Percentiles rank a stretch among this genome's conserved stretches.
phyloP scores from a whole-genome alignment of 1,139 yeast species.

The Schizosaccharomyces versatilis region DNA sequence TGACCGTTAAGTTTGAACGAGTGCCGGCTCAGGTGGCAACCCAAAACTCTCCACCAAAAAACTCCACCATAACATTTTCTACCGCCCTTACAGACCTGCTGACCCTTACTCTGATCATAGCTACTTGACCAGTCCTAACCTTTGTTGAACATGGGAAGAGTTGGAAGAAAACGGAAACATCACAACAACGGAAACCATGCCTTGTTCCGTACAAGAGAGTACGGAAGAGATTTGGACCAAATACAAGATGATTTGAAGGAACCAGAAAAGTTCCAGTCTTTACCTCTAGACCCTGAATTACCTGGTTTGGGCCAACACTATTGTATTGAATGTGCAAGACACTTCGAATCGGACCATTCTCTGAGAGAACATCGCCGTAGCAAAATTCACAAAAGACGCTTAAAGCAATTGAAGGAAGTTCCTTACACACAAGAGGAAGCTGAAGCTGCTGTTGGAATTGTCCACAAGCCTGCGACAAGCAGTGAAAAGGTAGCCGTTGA shows the following conservation, averaged over 20 bases:
- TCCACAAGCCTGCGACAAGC: background rate
- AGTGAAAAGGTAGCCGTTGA: background rate
- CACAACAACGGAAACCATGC: constrained; percentile 2
- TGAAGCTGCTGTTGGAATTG: constrained; percentile 66
- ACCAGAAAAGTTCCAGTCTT: constrained; percentile 34
- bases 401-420: constrained; percentile 45
- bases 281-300: constrained; percentile 66
- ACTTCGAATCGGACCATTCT: constrained; percentile 58
- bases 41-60: no score
- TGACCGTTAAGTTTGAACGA: no score
- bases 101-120: no score
- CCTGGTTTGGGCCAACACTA: constrained; percentile 90
- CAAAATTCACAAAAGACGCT: constrained; percentile 56
- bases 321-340: constrained; percentile 83
- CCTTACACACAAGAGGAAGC: constrained; percentile 79
- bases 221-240: constrained; percentile 50
- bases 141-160: background rate
- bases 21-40: no score
- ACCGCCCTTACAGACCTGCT: no score
- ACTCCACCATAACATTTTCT: no score
- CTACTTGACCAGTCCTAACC: no score
- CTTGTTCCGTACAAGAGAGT: background rate
- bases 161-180: background rate
- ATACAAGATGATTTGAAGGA: constrained; percentile 53
- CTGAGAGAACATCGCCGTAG: constrained; percentile 49